phyloP scores from a whole-genome alignment of 2,329 filamentous ascomycete genomes.

The Helotiales sp. region DNA sequence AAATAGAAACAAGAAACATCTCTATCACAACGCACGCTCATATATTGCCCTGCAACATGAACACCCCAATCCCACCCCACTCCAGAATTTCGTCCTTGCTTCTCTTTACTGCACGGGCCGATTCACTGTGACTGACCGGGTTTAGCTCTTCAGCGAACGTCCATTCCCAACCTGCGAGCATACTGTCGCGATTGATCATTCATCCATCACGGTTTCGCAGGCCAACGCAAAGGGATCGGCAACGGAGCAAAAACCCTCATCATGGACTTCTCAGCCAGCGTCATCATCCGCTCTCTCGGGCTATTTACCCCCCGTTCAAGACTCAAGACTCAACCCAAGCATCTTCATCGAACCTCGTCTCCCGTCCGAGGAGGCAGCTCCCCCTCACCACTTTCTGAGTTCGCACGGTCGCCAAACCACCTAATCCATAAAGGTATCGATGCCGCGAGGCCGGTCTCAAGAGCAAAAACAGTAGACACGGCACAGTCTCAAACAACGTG shows the following conservation, averaged over 20 bases:
- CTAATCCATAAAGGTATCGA: neutral
- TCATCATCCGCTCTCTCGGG: neutral
- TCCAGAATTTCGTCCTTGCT: neutral
- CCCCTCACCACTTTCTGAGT: neutral
- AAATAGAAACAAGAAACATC: slow-evolving; percentile 10
- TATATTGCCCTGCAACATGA: neutral
- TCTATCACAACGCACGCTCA: neutral
- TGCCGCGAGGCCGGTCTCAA: neutral
- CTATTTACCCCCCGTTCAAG: neutral
- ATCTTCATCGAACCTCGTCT: neutral
- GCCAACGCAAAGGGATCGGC: neutral
- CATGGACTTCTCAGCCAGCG: neutral
- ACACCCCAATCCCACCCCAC: neutral
- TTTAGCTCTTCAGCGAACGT: neutral
- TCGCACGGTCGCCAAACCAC: neutral
- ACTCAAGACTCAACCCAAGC: neutral
- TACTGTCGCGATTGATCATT: neutral
- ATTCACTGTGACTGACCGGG: neutral
- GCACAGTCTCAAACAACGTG: neutral
- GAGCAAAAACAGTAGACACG: neutral
- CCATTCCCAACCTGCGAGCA: neutral
- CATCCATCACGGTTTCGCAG: neutral
- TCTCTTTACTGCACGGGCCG: slow-evolving; percentile 5
- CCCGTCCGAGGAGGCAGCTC: neutral
- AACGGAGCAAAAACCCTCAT: neutral